A percentile compares a stretch with the other conserved stretches of the same genome.
Evolutionary conservation across 2,329 filamentous ascomycete species (phyloP).

Genomic region (Clarireedia homoeocarpa): DNA sequence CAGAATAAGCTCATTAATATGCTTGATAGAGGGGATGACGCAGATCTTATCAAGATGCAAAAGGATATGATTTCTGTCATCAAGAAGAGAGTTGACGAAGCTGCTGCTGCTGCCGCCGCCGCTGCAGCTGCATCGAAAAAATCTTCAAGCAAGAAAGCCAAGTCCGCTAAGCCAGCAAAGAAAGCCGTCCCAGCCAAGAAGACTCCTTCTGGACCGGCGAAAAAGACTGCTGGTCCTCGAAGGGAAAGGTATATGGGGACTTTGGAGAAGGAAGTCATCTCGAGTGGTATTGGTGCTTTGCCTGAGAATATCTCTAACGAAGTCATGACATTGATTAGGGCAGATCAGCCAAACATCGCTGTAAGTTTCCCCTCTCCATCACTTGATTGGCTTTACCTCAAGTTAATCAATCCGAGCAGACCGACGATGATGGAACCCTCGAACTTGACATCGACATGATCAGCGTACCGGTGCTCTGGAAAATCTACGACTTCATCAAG

Average conservation of each 20-base stretch:
- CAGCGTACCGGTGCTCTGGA: slow-evolving; percentile 43
- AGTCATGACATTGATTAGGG: slow-evolving; percentile 84
- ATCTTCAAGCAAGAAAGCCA: slow-evolving; percentile 48
- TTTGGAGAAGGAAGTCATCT: slow-evolving; percentile 86
- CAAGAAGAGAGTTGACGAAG: slow-evolving; percentile 51
- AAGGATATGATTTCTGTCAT: slow-evolving; percentile 55
- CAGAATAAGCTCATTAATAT: slow-evolving; percentile 49
- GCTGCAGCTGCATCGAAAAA: slow-evolving; percentile 11
- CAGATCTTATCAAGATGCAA: slow-evolving; percentile 29
- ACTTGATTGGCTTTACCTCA: slow-evolving; percentile 14
- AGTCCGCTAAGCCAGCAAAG: slow-evolving; percentile 33
- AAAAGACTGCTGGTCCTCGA: slow-evolving; percentile 26
- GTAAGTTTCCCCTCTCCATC: slow-evolving; percentile 30
- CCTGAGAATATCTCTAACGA: slow-evolving; percentile 69
- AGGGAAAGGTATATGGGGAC: slow-evolving; percentile 53
- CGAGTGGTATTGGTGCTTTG: slow-evolving; percentile 73
- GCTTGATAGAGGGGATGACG: slow-evolving; percentile 44
- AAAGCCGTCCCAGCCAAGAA: slow-evolving; percentile 26
- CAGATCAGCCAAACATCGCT: slow-evolving; percentile 67
- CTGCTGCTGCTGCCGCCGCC: slow-evolving; percentile 25
- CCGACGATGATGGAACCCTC: slow-evolving; percentile 45
- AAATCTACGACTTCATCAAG: slow-evolving; percentile 46
- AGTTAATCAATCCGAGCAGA: slow-evolving; percentile 26
- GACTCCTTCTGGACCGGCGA: slow-evolving; percentile 33
- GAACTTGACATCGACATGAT: slow-evolving; percentile 53